phyloP scores from a whole-genome alignment of 1,284 basidiomycete genomes.

The Pseudozyma hubeiensis region DNA sequence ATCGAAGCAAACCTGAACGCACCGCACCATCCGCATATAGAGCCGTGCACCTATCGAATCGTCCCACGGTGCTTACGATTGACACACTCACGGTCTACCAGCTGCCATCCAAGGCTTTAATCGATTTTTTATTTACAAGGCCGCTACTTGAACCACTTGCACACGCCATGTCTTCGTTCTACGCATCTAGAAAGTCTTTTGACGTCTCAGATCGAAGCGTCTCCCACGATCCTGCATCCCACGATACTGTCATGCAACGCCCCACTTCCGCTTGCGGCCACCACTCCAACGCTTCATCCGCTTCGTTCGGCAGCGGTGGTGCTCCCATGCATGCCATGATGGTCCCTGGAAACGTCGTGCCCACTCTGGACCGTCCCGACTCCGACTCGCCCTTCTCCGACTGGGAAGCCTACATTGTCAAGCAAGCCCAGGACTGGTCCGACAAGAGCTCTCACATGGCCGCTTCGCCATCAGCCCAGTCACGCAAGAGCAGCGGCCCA shows the following conservation, averaged over 20 bases:
- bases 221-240: neutral
- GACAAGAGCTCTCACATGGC: conserved; percentile 21
- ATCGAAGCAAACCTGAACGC: no score
- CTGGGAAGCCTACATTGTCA: conserved; percentile 48
- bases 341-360: conserved; percentile 30
- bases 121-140: no score
- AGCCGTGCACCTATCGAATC: no score
- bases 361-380: conserved; percentile 21
- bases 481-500: conserved; percentile 1
- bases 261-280: conserved; percentile 2
- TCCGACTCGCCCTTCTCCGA: conserved; percentile 35
- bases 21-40: no score
- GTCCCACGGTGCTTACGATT: no score
- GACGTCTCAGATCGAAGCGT: conserved; percentile 12
- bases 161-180: conserved; percentile 23
- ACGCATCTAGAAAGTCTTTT: conserved; percentile 14
- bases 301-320: conserved; percentile 19
- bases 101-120: no score
- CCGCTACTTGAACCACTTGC: neutral
- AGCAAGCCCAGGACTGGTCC: conserved; percentile 30
- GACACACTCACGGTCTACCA: no score
- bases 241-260: neutral
- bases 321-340: conserved; percentile 45
- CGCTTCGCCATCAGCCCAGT: conserved; percentile 9
- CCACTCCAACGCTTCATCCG: conserved; percentile 18